Evolutionary conservation across 441 rosid genomes (phyloP), one percentile per base, ranked within the genome.

Genomic region (Arabidopsis hybrid): DNA sequence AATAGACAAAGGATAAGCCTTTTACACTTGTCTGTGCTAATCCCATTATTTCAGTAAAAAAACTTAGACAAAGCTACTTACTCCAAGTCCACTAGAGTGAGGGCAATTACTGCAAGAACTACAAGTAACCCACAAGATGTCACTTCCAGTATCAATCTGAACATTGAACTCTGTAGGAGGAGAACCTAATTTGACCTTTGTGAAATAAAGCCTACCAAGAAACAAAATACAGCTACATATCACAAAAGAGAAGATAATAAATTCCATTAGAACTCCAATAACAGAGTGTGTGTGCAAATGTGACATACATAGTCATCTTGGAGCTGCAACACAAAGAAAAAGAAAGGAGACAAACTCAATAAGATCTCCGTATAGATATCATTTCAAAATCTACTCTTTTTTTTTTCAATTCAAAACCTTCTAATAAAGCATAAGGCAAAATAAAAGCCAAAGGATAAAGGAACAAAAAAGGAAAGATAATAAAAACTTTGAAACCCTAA

Each of bases 111-210:
- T 75, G 85, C 95, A 89, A 50, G 89, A 79, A 73, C 82, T 79
- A 76, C 95, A 89, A 71, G 89, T 78, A 38, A 89, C 88, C 95
- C 95, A 89, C 74, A 89, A 81, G 60, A 87, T 82, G 47, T 89
- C 92, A 62, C 95, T 89, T 76, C 95, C 95, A 6, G 92, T 89
- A 74, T 89, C 95, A 71, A 89, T 89, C 85, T 89, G 92, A 79
- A 89, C 95, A 75, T 84, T 87, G 82, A 86, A 89, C 59, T 85
- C 95, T 78, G 81, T 84, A 16, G 95, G 89, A 63, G 95, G 95
- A 64, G 92, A 86, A 7, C 95, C 95, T 50, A 89, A 31, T 79
- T 87, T 87, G 73, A 89, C 92, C 82, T 86, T 89, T 12, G 95
- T 89, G 78, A 86, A 89, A 72, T 89, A 89, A 69, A 89, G 84